Conservation (phyloP, 2,329 filamentous ascomycete genomes). For the Cytospora leucostoma region DNA sequence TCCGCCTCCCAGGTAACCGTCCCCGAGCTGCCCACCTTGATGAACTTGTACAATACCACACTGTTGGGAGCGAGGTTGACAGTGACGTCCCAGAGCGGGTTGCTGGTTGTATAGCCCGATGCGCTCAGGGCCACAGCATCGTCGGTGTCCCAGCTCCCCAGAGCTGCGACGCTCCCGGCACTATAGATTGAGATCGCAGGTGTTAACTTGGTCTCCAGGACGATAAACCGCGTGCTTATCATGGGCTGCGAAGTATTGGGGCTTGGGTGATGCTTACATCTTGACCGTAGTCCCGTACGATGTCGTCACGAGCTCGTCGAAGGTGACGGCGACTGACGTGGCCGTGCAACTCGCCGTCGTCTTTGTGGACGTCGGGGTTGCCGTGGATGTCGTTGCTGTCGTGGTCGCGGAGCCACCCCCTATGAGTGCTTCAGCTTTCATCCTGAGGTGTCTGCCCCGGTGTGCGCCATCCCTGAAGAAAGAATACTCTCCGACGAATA, state of each 20-base stretch:
- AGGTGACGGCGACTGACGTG: conserved; percentile 32
- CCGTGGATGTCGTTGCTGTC: conserved; percentile 29
- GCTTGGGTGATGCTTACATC: conserved; percentile 29
- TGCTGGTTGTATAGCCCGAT: conserved; percentile 48
- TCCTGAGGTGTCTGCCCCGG: not conserved
- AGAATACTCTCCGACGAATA: too few relatives aligned
- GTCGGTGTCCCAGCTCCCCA: conserved; percentile 53
- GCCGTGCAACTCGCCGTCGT: conserved; percentile 16
- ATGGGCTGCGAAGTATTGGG: not conserved
- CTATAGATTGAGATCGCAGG: conserved; percentile 19
- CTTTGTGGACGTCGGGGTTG: conserved; percentile 16
- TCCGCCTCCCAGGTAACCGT: conserved; percentile 57
- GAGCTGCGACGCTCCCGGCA: conserved; percentile 31
- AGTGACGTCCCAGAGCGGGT: conserved; percentile 53
- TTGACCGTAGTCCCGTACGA: conserved; percentile 32
- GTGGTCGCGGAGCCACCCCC: conserved; percentile 33
- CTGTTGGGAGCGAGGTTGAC: conserved; percentile 49
- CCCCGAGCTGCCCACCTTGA: conserved; percentile 50
- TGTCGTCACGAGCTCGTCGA: conserved; percentile 33
- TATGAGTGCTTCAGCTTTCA: not conserved
- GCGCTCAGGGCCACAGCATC: conserved; percentile 50
- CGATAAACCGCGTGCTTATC: not conserved
- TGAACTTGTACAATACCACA: conserved; percentile 56
- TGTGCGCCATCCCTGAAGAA: too few relatives aligned
- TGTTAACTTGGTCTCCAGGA: not conserved